These are phyloP conservation scores for Zelopaecilomyces penicillatus DNA, from an alignment of 2,329 filamentous ascomycete species.

Conservation along the genomic window DNA sequence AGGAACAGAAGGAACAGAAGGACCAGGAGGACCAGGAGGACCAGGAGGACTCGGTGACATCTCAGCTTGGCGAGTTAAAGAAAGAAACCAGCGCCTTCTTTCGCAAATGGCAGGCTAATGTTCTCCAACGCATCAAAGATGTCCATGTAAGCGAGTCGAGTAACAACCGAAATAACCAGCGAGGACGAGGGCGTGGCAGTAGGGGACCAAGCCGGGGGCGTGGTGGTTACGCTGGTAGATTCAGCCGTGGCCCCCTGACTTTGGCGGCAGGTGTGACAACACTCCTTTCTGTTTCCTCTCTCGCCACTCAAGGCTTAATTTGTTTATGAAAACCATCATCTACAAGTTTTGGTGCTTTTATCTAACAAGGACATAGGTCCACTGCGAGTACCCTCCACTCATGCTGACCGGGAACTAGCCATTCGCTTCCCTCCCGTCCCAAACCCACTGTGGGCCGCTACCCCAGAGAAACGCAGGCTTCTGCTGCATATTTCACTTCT, in stretches of 20 bases:
- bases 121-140: slow-evolving; percentile 64
- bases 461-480: slow-evolving; percentile 53
- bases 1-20: slow-evolving; percentile 20
- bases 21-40: slow-evolving; percentile 11
- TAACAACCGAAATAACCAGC: slow-evolving; percentile 14
- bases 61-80: slow-evolving; percentile 55
- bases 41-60: slow-evolving; percentile 24
- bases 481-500: slow-evolving; percentile 66
- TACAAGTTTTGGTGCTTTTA: no score
- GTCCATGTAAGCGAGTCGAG: slow-evolving; percentile 44
- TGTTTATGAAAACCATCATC: no score
- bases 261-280: slow-evolving; percentile 27
- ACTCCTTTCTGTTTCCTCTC: background rate
- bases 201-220: slow-evolving; percentile 20
- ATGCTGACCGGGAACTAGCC: slow-evolving; percentile 39
- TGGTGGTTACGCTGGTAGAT: slow-evolving; percentile 25
- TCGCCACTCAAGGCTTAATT: background rate
- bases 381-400: slow-evolving; percentile 31
- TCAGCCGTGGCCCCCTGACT: slow-evolving; percentile 18
- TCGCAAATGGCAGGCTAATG: slow-evolving; percentile 67
- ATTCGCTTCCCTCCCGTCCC: slow-evolving; percentile 50
- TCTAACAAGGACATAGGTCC: slow-evolving; percentile 18
- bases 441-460: slow-evolving; percentile 51
- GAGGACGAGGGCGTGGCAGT: slow-evolving; percentile 28
- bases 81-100: slow-evolving; percentile 63